Base-by-base conservation (phyloP, 1,284 basidiomycete species). In the Heimioporus retisporus region DNA sequence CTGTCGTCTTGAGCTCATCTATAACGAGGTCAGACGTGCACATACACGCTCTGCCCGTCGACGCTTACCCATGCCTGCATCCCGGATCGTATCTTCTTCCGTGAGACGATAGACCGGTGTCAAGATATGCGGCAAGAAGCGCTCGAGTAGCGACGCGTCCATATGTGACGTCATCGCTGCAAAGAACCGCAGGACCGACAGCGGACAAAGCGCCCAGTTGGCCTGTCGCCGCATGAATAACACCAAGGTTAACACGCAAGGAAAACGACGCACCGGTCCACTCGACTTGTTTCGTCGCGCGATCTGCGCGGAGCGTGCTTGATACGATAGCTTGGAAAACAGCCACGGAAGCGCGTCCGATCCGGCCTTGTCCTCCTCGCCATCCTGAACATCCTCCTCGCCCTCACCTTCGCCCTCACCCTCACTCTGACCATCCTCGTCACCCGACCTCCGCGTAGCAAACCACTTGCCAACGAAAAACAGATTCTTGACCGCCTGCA, bases 401-500 rank as follows among this genome's bases (percentile, higher is more conserved):
- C 69, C 69, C 14, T 28, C 5, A 5, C 28, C 57, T 72, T 65
- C 68, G 1, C 51, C 61, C 3, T 66, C 68, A 1, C 69, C 75
- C 4, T 65, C 68, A 10, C 58, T 28, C 7, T 56, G 61, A 8
- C 67, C 72, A 10, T 74, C 75, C 44, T 72, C 72, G 11, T 55
- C 71, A 10, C 70, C 65, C 44, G 65, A 28, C 19, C n/a, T 4
- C 23, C 40, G 67, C 40, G 62, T 79, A 68, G 82, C 88, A 81
- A 96, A 97, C 79, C 90, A 91, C 80, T 95, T 96, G 42, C 94
- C 94, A 43, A 98, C 83, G 75, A 93, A 98, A 75, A 98, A 96
- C 19, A 99, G 80, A 71, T 99, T 96, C 84, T 98, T 99, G 75
- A 98, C 96, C 19, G 96, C 83, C 80, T 99, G 96, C 69, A 98